phyloP scores from a whole-genome alignment of 2,329 filamentous ascomycete genomes.

The Phaeosphaeriaceae sp. region DNA sequence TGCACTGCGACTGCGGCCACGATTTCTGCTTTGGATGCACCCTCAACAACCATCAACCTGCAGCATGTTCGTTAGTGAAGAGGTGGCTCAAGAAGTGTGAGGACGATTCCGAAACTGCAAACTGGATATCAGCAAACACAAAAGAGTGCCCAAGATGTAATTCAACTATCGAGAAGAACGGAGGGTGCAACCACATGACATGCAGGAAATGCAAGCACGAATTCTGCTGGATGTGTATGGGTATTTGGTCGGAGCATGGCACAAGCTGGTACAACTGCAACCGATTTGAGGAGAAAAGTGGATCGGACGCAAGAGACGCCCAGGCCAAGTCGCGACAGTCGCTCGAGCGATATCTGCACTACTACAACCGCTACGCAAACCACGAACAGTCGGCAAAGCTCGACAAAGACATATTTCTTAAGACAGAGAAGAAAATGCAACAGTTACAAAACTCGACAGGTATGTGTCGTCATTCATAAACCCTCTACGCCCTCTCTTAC shows the following conservation, averaged over 20 bases:
- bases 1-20: constrained; percentile 82
- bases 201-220: constrained; percentile 95
- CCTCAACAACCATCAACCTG: constrained; percentile 87
- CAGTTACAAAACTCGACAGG: constrained; percentile 84
- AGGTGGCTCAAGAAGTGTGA: constrained; percentile 98
- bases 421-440: constrained; percentile 99
- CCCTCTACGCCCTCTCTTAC: no score
- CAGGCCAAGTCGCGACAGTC: constrained; percentile 91
- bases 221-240: constrained; percentile 99
- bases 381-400: constrained; percentile 97
- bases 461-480: no score
- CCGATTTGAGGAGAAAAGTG: constrained; percentile 94
- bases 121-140: constrained; percentile 99
- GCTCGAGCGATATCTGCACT: constrained; percentile 94
- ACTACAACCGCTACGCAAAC: constrained; percentile 99
- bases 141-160: constrained; percentile 97
- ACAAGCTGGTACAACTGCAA: constrained; percentile 99
- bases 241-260: constrained; percentile 96
- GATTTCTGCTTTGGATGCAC: constrained; percentile 96
- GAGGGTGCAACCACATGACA: constrained; percentile 97
- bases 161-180: constrained; percentile 99
- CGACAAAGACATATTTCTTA: constrained; percentile 93
- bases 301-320: constrained; percentile 84
- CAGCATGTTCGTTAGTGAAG: constrained; percentile 89
- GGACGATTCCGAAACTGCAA: constrained; percentile 96